A percentile compares a stretch with the other conserved stretches of the same genome.
phyloP scores from a whole-genome alignment of 179 eudicot genomes.

The Silene coronaria region DNA sequence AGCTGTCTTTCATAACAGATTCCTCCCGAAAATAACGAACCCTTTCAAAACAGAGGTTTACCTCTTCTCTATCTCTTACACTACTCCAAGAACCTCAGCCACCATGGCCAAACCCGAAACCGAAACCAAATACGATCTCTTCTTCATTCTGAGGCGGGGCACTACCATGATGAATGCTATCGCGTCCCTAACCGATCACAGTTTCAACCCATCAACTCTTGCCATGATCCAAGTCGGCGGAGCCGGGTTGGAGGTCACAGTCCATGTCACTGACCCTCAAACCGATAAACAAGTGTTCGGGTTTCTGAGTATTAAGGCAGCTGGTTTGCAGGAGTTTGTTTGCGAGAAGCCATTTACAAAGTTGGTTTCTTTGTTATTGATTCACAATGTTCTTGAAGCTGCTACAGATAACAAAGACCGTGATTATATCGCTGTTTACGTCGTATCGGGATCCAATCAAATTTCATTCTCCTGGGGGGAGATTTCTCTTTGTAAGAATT shows the following conservation, averaged over 20 bases:
- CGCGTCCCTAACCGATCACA: neutral
- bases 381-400: neutral
- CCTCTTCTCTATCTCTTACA: neutral
- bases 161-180: neutral
- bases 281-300: neutral
- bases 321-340: neutral
- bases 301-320: neutral
- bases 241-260: slow-evolving; percentile 6
- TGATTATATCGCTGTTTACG: neutral
- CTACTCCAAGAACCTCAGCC: neutral
- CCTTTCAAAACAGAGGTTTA: neutral
- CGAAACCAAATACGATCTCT: neutral
- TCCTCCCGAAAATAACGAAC: slow-evolving; percentile 10
- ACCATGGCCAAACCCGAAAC: neutral
- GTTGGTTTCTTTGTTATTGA: neutral
- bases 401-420: neutral
- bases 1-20: neutral
- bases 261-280: neutral
- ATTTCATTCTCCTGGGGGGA: neutral
- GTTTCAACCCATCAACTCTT: neutral
- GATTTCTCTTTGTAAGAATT: neutral
- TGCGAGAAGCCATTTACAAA: neutral
- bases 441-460: neutral
- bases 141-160: neutral
- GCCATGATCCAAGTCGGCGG: neutral